phyloP scores from a whole-genome alignment of 805 yeast species.

The Candida nemodendra region DNA sequence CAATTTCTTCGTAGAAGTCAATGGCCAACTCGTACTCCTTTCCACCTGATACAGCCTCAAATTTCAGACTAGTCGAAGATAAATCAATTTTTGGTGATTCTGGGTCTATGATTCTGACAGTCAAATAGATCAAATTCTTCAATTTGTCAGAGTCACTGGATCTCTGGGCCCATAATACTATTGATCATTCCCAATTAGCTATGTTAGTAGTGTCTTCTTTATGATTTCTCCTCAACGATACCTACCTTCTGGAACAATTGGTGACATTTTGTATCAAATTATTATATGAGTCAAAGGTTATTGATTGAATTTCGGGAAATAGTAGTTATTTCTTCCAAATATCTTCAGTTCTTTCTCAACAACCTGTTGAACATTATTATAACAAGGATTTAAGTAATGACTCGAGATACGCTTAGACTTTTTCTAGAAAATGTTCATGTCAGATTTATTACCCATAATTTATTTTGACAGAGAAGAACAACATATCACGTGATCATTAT shows the following conservation, averaged over 20 bases:
- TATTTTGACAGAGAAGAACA: background rate
- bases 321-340: background rate
- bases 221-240: conserved; percentile 3
- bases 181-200: conserved; percentile 15
- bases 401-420: no score
- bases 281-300: no score
- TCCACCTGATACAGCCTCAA: conserved; percentile 47
- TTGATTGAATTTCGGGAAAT: background rate
- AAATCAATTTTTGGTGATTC: conserved; percentile 59
- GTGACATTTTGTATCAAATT: conserved; percentile 17
- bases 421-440: conserved; percentile 1
- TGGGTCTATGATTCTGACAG: conserved; percentile 73
- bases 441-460: background rate
- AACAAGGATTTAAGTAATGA: no score
- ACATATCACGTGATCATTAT: conserved; percentile 1
- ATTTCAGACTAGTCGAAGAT: conserved; percentile 51
- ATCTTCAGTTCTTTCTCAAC: no score
- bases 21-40: conserved; percentile 62
- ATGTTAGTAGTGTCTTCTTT: background rate
- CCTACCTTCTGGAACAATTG: conserved; percentile 36
- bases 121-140: conserved; percentile 74
- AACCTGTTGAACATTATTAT: no score
- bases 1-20: conserved; percentile 76
- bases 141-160: conserved; percentile 68
- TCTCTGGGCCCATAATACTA: conserved; percentile 95